Conservation (phyloP, 805 yeast genomes). For the Candida chauliodis region DNA sequence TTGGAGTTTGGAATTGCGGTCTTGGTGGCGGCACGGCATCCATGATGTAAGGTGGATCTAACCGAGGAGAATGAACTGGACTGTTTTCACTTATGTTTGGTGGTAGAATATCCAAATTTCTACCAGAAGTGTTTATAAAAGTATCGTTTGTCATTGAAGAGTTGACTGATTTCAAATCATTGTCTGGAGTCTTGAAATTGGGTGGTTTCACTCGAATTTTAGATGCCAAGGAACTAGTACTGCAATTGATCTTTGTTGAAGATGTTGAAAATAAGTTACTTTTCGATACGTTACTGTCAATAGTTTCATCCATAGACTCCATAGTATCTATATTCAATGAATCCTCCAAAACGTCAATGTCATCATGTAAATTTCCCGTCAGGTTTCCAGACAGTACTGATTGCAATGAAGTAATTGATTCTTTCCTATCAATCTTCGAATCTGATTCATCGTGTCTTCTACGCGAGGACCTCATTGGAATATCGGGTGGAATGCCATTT, state of each 20-base stretch:
- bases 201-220: conserved; percentile 10
- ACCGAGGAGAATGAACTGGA: conserved; percentile 2
- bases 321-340: neutral
- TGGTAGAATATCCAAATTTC: neutral
- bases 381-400: no score
- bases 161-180: neutral
- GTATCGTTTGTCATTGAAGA: neutral
- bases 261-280: neutral
- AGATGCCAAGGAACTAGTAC: conserved; percentile 11
- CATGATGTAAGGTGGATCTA: conserved; percentile 9
- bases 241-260: conserved; percentile 4
- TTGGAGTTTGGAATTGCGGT: conserved; percentile 8
- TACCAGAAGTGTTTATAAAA: neutral
- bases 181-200: conserved; percentile 1
- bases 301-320: conserved; percentile 1
- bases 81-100: neutral
- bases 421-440: neutral
- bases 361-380: conserved; percentile 5
- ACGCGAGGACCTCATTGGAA: conserved; percentile 21
- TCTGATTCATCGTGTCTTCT: conserved; percentile 16
- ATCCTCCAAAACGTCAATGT: neutral
- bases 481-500: neutral
- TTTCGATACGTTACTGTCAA: conserved; percentile 1
- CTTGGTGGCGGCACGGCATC: conserved; percentile 1
- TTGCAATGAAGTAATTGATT: conserved; percentile 1